These are phyloP conservation scores for Tolypocladium capitatum DNA, from an alignment of 2,329 filamentous ascomycete species.

Conservation along the genomic window DNA sequence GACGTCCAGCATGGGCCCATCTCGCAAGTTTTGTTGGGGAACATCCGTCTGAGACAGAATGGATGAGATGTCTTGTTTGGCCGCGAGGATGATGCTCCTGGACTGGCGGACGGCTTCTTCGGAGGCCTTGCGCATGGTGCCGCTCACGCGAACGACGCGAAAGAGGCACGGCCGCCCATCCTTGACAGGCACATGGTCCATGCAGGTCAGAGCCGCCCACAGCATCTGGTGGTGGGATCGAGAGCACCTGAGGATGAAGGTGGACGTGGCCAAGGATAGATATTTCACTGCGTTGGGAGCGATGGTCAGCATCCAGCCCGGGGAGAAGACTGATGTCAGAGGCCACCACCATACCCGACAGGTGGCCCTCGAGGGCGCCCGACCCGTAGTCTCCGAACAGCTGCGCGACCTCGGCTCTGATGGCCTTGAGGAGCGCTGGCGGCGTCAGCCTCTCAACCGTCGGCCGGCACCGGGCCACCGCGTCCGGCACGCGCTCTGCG, in stretches of 20 bases:
- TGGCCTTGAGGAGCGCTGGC: conserved; percentile 50
- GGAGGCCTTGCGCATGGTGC: conserved; percentile 85
- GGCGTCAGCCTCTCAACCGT: conserved; percentile 59
- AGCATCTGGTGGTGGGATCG: conserved; percentile 74
- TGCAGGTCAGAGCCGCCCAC: conserved; percentile 79
- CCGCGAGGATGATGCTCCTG: conserved; percentile 55
- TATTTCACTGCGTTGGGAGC: conserved; percentile 60
- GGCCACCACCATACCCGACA: conserved; percentile 43
- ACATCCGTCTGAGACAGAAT: conserved; percentile 1
- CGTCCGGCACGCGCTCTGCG: conserved; percentile 33
- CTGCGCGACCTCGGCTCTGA: conserved; percentile 55
- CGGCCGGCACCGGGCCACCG: conserved; percentile 66
- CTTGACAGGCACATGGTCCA: conserved; percentile 52
- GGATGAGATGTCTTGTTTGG: conserved; percentile 30
- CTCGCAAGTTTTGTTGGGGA: conserved; percentile 8
- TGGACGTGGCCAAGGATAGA: conserved; percentile 80
- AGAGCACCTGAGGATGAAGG: conserved; percentile 76
- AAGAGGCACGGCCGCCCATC: conserved; percentile 59
- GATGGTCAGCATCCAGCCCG: neutral
- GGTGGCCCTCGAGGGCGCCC: conserved; percentile 54
- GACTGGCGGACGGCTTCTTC: conserved; percentile 76
- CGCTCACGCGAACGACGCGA: conserved; percentile 74
- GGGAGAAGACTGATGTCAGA: neutral
- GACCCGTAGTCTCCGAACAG: conserved; percentile 85
- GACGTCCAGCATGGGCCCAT: conserved; percentile 25